A percentile compares a stretch with the other conserved stretches of the same genome.
phyloP scores from a whole-genome alignment of 257 asterid species.

The Fraxinus quadrangulata region DNA sequence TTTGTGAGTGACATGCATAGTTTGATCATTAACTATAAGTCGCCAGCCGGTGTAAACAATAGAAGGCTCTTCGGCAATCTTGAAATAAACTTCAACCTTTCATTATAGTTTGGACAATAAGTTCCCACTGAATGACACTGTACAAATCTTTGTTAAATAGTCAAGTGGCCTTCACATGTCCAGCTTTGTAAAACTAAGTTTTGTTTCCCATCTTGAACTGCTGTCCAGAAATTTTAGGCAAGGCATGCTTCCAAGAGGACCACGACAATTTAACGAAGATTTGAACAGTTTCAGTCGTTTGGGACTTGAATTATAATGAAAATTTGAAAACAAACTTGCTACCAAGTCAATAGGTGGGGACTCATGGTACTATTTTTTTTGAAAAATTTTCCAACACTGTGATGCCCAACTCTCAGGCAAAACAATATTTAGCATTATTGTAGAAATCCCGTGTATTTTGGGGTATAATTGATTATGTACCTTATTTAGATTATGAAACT shows the following conservation, averaged over 20 bases:
- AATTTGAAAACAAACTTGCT: neutral
- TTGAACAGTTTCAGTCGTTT: neutral
- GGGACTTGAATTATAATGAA: neutral
- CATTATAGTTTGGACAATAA: neutral
- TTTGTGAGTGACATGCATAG: slow-evolving; percentile 6
- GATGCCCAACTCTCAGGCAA: neutral
- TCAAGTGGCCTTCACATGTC: neutral
- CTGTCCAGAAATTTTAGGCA: neutral
- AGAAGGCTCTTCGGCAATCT: neutral
- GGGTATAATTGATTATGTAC: too few relatives aligned
- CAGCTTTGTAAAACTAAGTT: neutral
- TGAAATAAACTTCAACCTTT: neutral
- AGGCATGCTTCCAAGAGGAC: neutral
- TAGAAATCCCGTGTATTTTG: too few relatives aligned
- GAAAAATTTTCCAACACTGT: neutral
- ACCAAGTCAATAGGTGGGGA: neutral
- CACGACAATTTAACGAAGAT: neutral
- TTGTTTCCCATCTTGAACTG: neutral
- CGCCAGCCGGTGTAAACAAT: neutral
- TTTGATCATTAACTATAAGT: neutral
- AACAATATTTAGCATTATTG: neutral
- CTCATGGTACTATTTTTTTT: neutral
- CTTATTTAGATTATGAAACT: too few relatives aligned
- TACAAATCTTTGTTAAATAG: neutral
- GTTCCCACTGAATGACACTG: neutral